These are phyloP conservation scores for Coemansia sp. DNA, from an alignment of 192 early-diverging fungal genomes.

Conservation along the genomic window DNA sequence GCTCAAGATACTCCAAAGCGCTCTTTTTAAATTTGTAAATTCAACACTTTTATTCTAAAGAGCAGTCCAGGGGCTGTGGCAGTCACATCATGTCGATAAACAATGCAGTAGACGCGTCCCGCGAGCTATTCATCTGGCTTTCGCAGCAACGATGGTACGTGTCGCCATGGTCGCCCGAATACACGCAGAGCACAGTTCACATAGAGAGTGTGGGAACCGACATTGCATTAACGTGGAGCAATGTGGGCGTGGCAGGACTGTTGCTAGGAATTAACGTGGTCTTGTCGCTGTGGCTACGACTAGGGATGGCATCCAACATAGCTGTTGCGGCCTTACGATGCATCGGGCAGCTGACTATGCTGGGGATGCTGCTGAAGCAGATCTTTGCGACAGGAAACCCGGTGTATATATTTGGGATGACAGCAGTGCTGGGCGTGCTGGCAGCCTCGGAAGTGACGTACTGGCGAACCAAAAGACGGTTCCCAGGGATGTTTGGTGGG, in stretches of 20 bases:
- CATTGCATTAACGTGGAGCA: slow-evolving; percentile 22
- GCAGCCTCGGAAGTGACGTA: slow-evolving; percentile 68
- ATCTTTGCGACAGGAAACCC: slow-evolving; percentile 65
- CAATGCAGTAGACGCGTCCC: slow-evolving; percentile 1
- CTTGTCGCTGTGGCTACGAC: slow-evolving; percentile 62
- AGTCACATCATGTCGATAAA: slow-evolving; percentile 2
- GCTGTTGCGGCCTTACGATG: slow-evolving; percentile 69
- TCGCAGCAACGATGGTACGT: slow-evolving; percentile 19
- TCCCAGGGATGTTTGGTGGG: slow-evolving; percentile 68
- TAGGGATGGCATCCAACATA: slow-evolving; percentile 65
- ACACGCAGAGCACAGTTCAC: neutral
- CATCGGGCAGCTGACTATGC: slow-evolving; percentile 71
- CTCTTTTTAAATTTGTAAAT: too few relatives aligned
- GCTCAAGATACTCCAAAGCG: too few relatives aligned
- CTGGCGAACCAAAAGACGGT: slow-evolving; percentile 66
- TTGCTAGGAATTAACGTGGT: slow-evolving; percentile 60
- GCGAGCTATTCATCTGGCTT: slow-evolving; percentile 7
- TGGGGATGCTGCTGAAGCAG: slow-evolving; percentile 67
- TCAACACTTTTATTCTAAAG: neutral
- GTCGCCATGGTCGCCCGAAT: neutral
- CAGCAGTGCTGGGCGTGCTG: slow-evolving; percentile 57
- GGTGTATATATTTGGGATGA: slow-evolving; percentile 59
- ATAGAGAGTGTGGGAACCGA: neutral
- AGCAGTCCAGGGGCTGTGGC: neutral
- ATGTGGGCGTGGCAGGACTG: slow-evolving; percentile 65